Conservation (phyloP, 768 basidiomycete species). For the Russula compacta region DNA sequence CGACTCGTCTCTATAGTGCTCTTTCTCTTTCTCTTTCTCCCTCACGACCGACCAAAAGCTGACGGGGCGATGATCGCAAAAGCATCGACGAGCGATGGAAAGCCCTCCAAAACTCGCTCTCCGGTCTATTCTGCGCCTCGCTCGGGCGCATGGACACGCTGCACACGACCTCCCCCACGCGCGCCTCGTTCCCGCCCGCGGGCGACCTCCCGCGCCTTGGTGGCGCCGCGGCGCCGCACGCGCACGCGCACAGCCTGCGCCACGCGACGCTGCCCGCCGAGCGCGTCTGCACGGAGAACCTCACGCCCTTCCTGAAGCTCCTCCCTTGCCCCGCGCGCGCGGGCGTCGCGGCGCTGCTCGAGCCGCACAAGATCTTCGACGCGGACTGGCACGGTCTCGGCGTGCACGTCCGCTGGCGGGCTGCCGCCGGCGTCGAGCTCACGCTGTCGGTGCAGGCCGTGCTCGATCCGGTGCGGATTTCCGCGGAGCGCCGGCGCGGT, state of each 20-base stretch:
- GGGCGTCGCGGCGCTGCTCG: constrained; percentile 74
- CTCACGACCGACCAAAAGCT: neutral
- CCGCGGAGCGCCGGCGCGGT: constrained; percentile 49
- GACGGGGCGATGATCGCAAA: constrained; percentile 23
- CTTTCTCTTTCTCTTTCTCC: neutral
- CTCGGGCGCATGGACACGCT: constrained; percentile 69
- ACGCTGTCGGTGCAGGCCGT: constrained; percentile 67
- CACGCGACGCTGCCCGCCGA: constrained; percentile 77
- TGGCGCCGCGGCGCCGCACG: constrained; percentile 30
- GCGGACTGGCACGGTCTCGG: constrained; percentile 89
- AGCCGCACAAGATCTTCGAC: constrained; percentile 80
- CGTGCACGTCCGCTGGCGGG: constrained; percentile 61
- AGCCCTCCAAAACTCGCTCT: constrained; percentile 78
- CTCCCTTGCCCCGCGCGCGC: constrained; percentile 87
- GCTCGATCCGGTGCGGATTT: constrained; percentile 60
- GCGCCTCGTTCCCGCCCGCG: constrained; percentile 25
- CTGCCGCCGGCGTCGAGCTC: constrained; percentile 47
- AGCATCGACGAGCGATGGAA: constrained; percentile 77
- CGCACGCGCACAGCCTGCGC: constrained; percentile 43
- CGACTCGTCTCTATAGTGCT: neutral
- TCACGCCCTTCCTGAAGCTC: constrained; percentile 92
- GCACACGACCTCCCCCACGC: constrained; percentile 60
- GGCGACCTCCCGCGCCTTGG: constrained; percentile 2
- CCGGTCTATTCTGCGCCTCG: constrained; percentile 92
- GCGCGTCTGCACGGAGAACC: constrained; percentile 93